phyloP scores from a whole-genome alignment of 2,329 filamentous ascomycete species.

The Diplodia scrobiculata region DNA sequence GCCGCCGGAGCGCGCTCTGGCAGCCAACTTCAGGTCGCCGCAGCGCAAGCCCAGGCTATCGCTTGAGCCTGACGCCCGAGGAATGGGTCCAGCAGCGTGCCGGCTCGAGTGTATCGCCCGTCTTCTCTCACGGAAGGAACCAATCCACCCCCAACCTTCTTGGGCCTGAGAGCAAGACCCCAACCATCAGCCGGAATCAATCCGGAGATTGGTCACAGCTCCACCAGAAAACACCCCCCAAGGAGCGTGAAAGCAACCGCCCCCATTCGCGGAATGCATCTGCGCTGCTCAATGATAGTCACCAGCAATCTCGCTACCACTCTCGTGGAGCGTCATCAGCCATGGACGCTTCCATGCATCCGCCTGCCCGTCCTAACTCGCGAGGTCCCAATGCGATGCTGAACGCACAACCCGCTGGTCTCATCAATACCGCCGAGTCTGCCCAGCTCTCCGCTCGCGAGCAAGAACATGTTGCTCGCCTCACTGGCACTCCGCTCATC shows the following conservation, averaged over 20 bases:
- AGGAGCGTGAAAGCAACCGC: conserved; percentile 16
- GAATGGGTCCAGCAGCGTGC: conserved; percentile 82
- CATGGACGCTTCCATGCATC: conserved; percentile 3
- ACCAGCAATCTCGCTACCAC: conserved; percentile 32
- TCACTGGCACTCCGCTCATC: conserved; percentile 76
- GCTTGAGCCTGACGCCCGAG: conserved; percentile 64
- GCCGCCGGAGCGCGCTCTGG: conserved; percentile 72
- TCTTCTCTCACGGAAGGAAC: conserved; percentile 38
- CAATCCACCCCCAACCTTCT: conserved; percentile 45
- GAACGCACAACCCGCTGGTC: conserved; percentile 30
- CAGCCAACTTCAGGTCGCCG: conserved; percentile 58
- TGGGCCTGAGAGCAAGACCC: conserved; percentile 50
- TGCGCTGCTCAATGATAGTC: conserved; percentile 24
- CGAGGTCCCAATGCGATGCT: conserved; percentile 57
- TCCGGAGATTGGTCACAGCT: conserved; percentile 52
- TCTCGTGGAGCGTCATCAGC: conserved; percentile 14
- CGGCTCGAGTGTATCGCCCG: conserved; percentile 56
- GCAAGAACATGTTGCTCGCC: conserved; percentile 82
- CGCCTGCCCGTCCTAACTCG: conserved; percentile 53
- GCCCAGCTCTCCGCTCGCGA: conserved; percentile 77
- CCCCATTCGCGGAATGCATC: conserved; percentile 18
- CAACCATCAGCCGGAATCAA: conserved; percentile 48
- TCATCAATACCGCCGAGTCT: conserved; percentile 52
- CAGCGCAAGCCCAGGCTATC: conserved; percentile 21
- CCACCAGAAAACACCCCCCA: conserved; percentile 17